phyloP scores from a whole-genome alignment of 768 basidiomycete genomes.

The Boletus huronensis region DNA sequence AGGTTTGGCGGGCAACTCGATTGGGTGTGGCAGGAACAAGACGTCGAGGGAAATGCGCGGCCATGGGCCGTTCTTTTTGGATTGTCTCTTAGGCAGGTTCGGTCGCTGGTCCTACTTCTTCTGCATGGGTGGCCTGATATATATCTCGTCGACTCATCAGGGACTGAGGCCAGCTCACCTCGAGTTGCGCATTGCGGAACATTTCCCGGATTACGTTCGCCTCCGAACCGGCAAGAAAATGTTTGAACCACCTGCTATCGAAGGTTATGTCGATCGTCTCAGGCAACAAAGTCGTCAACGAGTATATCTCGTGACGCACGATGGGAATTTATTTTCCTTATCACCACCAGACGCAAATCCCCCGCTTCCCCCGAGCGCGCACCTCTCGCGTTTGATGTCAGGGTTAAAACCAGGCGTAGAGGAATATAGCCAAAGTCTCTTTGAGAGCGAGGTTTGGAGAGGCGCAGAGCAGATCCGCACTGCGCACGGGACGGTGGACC shows the following conservation, averaged over 20 bases:
- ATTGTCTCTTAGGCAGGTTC: constrained; percentile 67
- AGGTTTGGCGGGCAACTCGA: constrained; percentile 68
- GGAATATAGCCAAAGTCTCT: constrained; percentile 36
- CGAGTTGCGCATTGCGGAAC: constrained; percentile 74
- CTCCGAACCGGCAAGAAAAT: constrained; percentile 42
- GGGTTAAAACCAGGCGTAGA: constrained; percentile 27
- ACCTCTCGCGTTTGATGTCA: constrained; percentile 30
- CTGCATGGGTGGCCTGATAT: constrained; percentile 11
- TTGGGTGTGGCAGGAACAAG: constrained; percentile 79
- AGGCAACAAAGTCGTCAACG: constrained; percentile 54
- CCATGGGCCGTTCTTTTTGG: constrained; percentile 77
- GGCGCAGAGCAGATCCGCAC: constrained; percentile 61
- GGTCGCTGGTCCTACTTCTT: constrained; percentile 12
- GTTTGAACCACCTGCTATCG: constrained; percentile 75
- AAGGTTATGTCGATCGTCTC: constrained; percentile 82
- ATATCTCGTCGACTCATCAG: constrained; percentile 23
- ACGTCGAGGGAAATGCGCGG: constrained; percentile 57
- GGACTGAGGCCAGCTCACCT: constrained; percentile 46
- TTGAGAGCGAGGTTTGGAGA: constrained; percentile 54
- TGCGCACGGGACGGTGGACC: constrained; percentile 67
- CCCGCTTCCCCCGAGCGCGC: constrained; percentile 62
- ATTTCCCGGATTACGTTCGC: constrained; percentile 50
- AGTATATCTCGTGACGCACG: constrained; percentile 69
- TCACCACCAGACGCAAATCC: constrained; percentile 53
- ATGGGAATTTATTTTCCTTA: constrained; percentile 68